phyloP scores from a whole-genome alignment of 129 eudicot genomes.

The Tagetes patula region DNA sequence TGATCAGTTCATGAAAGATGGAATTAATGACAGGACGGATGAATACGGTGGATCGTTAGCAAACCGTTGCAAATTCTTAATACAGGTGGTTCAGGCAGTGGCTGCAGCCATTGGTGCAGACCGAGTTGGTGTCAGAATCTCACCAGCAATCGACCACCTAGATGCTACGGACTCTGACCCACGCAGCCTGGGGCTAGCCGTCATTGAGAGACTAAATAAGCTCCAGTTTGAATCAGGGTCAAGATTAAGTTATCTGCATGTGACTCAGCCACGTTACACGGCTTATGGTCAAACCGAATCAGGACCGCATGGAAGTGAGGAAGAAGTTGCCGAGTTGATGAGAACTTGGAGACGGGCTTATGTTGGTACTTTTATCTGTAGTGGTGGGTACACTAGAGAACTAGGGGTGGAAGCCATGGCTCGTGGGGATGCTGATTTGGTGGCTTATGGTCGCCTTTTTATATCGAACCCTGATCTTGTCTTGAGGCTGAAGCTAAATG shows the following conservation, averaged over 20 bases:
- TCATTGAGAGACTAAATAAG: conserved; percentile 58
- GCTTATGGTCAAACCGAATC: conserved; percentile 90
- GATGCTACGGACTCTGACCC: conserved; percentile 96
- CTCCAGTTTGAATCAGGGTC: conserved; percentile 49
- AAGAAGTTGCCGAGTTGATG: conserved; percentile 60
- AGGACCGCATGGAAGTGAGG: conserved; percentile 66
- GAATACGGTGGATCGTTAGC: conserved; percentile 77
- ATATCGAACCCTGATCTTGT: conserved; percentile 85
- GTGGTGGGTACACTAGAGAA: conserved; percentile 76
- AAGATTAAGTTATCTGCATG: conserved; percentile 63
- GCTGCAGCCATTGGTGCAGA: conserved; percentile 66
- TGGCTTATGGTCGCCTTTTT: conserved; percentile 70
- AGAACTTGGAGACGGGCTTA: conserved; percentile 57
- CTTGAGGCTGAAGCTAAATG: conserved; percentile 63
- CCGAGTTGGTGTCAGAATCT: conserved; percentile 73
- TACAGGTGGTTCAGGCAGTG: conserved; percentile 57
- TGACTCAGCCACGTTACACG: conserved; percentile 90
- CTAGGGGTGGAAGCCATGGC: conserved; percentile 77
- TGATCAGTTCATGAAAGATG: conserved; percentile 86
- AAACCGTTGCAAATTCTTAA: conserved; percentile 74
- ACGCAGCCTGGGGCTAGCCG: conserved; percentile 61
- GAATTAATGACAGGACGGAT: conserved; percentile 74
- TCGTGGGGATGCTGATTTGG: conserved; percentile 53
- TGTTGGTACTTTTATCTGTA: conserved; percentile 68
- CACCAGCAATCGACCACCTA: conserved; percentile 94